Conservation (phyloP, 2,329 filamentous ascomycete species). For the Akanthomyces muscarius region DNA sequence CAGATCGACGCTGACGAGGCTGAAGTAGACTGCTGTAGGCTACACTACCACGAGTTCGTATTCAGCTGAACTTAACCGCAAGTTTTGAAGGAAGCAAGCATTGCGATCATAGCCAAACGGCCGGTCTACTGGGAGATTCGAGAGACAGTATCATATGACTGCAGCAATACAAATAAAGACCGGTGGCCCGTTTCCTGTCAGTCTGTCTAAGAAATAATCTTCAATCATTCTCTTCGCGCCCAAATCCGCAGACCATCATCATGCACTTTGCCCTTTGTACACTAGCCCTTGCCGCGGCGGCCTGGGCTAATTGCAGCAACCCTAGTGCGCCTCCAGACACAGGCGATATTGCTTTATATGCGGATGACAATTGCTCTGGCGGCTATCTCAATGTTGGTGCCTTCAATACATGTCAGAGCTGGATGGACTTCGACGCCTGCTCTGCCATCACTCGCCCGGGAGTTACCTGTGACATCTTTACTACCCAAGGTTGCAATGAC, state of each 20-base stretch:
- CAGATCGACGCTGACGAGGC: not conserved
- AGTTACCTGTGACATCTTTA: not conserved
- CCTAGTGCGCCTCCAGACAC: not conserved
- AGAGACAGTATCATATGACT: no score
- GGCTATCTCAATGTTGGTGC: not conserved
- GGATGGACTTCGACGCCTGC: constrained; percentile 4
- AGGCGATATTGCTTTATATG: not conserved
- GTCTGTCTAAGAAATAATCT: not conserved
- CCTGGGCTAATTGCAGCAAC: not conserved
- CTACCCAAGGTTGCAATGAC: not conserved
- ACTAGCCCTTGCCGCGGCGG: not conserved
- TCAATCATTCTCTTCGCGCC: not conserved
- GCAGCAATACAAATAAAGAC: not conserved
- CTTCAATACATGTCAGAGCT: constrained; percentile 6
- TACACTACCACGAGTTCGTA: not conserved
- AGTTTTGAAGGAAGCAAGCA: not conserved
- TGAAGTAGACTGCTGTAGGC: not conserved
- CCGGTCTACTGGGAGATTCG: not conserved
- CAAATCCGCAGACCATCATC: not conserved
- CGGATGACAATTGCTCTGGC: not conserved
- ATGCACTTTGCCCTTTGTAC: not conserved
- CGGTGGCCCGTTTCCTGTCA: not conserved
- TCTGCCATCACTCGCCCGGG: constrained; percentile 1
- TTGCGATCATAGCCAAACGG: not conserved
- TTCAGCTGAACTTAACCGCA: not conserved